Evolutionary conservation across 164 flowering plant species (phyloP).

Genomic region (Aristolochia contorta): DNA sequence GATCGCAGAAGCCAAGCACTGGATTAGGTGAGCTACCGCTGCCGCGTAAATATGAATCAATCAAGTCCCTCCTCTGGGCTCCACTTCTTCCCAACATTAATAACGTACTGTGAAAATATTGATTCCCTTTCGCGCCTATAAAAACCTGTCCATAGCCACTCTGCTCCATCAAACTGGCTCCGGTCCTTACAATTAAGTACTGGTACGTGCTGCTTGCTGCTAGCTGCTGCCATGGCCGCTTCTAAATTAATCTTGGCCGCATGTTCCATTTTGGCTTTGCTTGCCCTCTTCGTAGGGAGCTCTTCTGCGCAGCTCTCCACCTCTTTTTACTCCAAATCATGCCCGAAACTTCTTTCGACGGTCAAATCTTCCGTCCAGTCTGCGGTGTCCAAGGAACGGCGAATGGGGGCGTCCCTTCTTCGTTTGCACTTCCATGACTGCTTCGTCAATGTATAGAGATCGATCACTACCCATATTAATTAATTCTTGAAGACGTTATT

Average conservation of each 20-base stretch:
- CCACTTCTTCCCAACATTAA: not conserved
- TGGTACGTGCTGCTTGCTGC: not conserved
- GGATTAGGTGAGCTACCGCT: slow-evolving; percentile 9
- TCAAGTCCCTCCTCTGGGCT: not conserved
- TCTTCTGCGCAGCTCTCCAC: slow-evolving; percentile 64
- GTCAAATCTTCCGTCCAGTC: slow-evolving; percentile 39
- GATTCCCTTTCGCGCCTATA: not conserved
- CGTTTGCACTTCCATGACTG: slow-evolving; percentile 64
- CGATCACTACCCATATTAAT: not conserved
- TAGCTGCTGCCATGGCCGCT: slow-evolving; percentile 7
- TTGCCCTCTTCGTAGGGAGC: slow-evolving; percentile 19
- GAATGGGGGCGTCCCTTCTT: slow-evolving; percentile 78
- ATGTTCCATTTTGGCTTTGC: not conserved
- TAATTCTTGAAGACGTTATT: too few species aligned
- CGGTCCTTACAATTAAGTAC: too few species aligned
- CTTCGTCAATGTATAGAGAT: slow-evolving; percentile 62
- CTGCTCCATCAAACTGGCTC: not conserved
- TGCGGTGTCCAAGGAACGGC: slow-evolving; percentile 43
- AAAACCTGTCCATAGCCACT: not conserved
- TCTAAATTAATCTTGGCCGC: slow-evolving; percentile 2
- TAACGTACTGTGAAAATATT: not conserved
- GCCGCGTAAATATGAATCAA: not conserved
- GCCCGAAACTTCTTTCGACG: slow-evolving; percentile 35
- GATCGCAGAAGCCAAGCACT: slow-evolving; percentile 2
- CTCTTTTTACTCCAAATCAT: slow-evolving; percentile 47